phyloP scores from a whole-genome alignment of 768 basidiomycete species.

The Phallus indusiatus region DNA sequence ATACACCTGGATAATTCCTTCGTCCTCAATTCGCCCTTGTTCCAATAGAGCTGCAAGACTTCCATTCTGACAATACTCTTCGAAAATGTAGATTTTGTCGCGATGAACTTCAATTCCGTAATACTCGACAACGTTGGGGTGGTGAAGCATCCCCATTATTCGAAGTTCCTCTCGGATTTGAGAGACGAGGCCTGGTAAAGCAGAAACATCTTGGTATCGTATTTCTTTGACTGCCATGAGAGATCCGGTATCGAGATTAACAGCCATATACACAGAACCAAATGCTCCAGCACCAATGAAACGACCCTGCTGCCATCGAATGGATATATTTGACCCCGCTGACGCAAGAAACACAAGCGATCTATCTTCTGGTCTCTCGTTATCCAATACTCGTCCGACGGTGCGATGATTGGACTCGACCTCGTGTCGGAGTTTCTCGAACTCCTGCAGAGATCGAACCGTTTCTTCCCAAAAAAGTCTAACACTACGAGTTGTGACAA shows the following conservation, averaged over 20 bases:
- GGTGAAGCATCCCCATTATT: constrained; percentile 97
- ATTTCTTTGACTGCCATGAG: constrained; percentile 99
- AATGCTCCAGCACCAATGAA: constrained; percentile 99
- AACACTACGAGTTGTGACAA: constrained; percentile 35
- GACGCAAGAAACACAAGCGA: constrained; percentile 92
- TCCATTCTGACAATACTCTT: constrained; percentile 96
- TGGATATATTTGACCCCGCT: constrained; percentile 89
- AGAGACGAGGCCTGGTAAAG: constrained; percentile 77
- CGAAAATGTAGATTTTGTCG: constrained; percentile 98
- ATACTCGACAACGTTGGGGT: constrained; percentile 97
- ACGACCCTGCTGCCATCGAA: constrained; percentile 96
- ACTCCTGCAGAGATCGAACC: constrained; percentile 41
- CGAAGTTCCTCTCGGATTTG: constrained; percentile 93
- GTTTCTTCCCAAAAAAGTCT: constrained; percentile 71
- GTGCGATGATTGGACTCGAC: constrained; percentile 62
- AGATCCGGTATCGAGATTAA: constrained; percentile 91
- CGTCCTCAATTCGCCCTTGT: constrained; percentile 93
- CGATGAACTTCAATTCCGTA: constrained; percentile 98
- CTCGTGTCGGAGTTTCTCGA: constrained; percentile 57
- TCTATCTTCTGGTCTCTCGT: constrained; percentile 88
- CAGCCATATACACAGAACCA: constrained; percentile 97
- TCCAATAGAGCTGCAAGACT: constrained; percentile 83
- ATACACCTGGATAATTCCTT: constrained; percentile 90
- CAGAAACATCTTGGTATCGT: constrained; percentile 88
- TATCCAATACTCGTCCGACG: constrained; percentile 87